Evolutionary conservation across 1,284 basidiomycete species (phyloP), one percentile per base, ranked within the genome.

Genomic region (Puccinia coronata): DNA sequence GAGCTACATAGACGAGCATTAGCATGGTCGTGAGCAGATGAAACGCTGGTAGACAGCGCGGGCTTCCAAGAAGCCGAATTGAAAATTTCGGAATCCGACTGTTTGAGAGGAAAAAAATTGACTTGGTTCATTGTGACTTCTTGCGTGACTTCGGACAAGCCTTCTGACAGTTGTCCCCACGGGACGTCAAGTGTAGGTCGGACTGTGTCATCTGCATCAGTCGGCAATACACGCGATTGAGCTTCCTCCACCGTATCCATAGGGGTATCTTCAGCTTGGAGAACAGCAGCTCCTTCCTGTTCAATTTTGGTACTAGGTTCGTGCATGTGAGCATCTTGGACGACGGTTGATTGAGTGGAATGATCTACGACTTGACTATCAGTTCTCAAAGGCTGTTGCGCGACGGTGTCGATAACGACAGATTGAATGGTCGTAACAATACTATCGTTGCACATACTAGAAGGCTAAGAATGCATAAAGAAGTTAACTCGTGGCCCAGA

Each of bases 31-130:
- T 12, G 20, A 34, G 41, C 34, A 11, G 41, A 16, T 28, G 73
- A 49, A 23, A 76, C 34, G 39, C 25, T 47, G 25, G 57, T 47
- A 49, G 73, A 76, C 14, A 76, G 25, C 34, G 73, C 73, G 16
- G 73, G 73, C 3, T 43, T 28, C 73, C 73, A 76, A 63, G 39
- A 43, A 49, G 39, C 28, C 23, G 25, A 4, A 59, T 59, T 74
- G 18, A 43, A 74, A 74, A 74, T 43, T 49, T 28, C 25, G 20
- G 53, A 59, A 43, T 59, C 39, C 36, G 51, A 59, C 34, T 57
- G 49, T 28, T 57, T 73, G 34, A 76, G 43, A 63, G 73, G 73
- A 43, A 61, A 76, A 47, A 76, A 76, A 36, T 47, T 43, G 31
- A 76, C 25, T 55, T 76, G 39, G 23, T 76, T 47, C 73, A 76